These are phyloP conservation scores for Didymella keratinophila DNA, from an alignment of 2,329 filamentous ascomycete species.

Conservation along the genomic window DNA sequence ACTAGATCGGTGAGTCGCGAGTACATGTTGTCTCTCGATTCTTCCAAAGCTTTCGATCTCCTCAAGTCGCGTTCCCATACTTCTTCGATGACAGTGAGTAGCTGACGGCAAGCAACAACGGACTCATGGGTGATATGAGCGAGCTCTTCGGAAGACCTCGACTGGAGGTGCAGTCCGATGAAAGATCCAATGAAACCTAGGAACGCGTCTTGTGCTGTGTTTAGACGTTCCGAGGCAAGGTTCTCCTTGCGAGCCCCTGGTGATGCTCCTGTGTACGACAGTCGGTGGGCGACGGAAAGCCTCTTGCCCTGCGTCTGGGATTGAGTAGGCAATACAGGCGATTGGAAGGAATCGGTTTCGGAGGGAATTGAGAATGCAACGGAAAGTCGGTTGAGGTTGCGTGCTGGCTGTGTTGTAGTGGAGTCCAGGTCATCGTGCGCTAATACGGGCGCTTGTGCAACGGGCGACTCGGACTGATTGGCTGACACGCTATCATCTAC, in stretches of 20 bases:
- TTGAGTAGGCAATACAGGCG: constrained; percentile 36
- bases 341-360: constrained; percentile 46
- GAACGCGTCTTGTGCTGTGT: constrained; percentile 83
- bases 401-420: constrained; percentile 41
- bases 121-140: constrained; percentile 83
- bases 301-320: constrained; percentile 53
- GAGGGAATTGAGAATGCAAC: constrained; percentile 51
- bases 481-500: constrained; percentile 51
- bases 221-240: constrained; percentile 83
- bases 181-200: constrained; percentile 91
- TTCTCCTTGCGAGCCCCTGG: constrained; percentile 70
- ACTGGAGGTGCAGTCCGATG: constrained; percentile 91
- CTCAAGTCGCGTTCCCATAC: constrained; percentile 80
- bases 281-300: constrained; percentile 70
- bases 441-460: constrained; percentile 46
- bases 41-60: constrained; percentile 70
- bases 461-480: constrained; percentile 50
- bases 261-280: constrained; percentile 76
- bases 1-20: constrained; percentile 81
- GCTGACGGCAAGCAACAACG: constrained; percentile 78
- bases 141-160: constrained; percentile 86
- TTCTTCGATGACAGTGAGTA: constrained; percentile 81
- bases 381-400: constrained; percentile 42
- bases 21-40: constrained; percentile 78
- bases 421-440: constrained; percentile 39